These are phyloP conservation scores for Botrytis aclada DNA, from an alignment of 2,329 filamentous ascomycete species.

Conservation along the genomic window DNA sequence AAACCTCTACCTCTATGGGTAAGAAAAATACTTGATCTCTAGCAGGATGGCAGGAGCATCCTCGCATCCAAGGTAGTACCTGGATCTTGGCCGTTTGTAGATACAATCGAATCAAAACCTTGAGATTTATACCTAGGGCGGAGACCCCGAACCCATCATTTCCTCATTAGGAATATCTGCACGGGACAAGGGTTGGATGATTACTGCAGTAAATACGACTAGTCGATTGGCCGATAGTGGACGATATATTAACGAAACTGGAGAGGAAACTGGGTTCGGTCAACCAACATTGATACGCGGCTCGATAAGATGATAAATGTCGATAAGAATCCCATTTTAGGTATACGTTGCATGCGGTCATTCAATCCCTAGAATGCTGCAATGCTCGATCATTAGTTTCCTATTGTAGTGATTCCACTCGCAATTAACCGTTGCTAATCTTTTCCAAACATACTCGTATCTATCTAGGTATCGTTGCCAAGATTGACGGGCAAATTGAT, in stretches of 20 bases:
- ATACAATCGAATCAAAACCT: constrained; percentile 2
- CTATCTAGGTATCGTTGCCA: not conserved
- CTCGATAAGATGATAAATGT: constrained; percentile 7
- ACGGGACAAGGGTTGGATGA: not conserved
- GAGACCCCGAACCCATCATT: constrained; percentile 1
- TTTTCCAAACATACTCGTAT: not conserved
- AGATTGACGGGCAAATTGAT: not conserved
- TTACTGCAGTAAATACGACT: not conserved
- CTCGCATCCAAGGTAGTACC: not conserved
- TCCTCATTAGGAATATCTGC: not conserved
- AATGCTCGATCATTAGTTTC: not conserved
- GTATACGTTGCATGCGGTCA: not conserved
- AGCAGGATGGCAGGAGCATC: not conserved
- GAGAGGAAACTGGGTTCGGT: not conserved
- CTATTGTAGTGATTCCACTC: not conserved
- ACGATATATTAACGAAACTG: not conserved
- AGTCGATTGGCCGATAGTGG: not conserved
- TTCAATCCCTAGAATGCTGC: not conserved
- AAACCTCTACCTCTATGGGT: not conserved
- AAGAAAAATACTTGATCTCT: not conserved
- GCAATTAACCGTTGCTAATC: too few relatives aligned
- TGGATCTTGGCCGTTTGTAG: constrained; percentile 1
- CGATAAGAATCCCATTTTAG: not conserved
- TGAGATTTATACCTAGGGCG: not conserved
- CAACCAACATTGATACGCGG: not conserved